Percentiles rank a stretch among this genome's conserved stretches.
Conservation (phyloP, 805 yeast species). For the Candida pseudoglaebosa region DNA sequence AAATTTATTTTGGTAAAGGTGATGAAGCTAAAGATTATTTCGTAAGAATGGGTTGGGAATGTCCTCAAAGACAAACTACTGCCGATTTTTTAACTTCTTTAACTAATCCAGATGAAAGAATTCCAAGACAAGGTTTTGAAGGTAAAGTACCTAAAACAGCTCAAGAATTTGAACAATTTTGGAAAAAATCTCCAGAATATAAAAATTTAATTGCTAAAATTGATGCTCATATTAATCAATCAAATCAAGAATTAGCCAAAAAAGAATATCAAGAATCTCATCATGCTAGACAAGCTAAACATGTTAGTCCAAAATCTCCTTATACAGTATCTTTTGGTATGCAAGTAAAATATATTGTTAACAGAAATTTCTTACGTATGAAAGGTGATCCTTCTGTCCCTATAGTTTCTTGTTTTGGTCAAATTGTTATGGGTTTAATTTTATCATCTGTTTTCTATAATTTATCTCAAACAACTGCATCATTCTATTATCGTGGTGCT, state of each 20-base stretch:
- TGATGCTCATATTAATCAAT: slow-evolving; percentile 34
- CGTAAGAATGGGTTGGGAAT: slow-evolving; percentile 56
- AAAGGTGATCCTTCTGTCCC: slow-evolving; percentile 57
- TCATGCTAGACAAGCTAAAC: slow-evolving; percentile 37
- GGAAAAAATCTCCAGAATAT: slow-evolving; percentile 56
- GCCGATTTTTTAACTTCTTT: slow-evolving; percentile 65
- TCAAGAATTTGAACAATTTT: slow-evolving; percentile 53
- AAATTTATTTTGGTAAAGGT: slow-evolving; percentile 45
- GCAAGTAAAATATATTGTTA: slow-evolving; percentile 50
- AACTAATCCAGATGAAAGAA: slow-evolving; percentile 63
- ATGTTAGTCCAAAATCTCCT: slow-evolving; percentile 30
- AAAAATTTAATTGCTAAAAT: slow-evolving; percentile 35
- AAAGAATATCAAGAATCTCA: slow-evolving; percentile 20
- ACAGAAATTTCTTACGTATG: slow-evolving; percentile 51
- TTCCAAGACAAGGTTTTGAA: slow-evolving; percentile 45
- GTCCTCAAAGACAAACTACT: slow-evolving; percentile 62
- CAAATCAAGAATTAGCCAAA: slow-evolving; percentile 14
- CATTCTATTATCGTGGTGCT: slow-evolving; percentile 63
- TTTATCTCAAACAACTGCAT: slow-evolving; percentile 45
- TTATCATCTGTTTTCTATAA: slow-evolving; percentile 59
- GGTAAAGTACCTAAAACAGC: slow-evolving; percentile 52
- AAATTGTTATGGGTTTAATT: slow-evolving; percentile 53
- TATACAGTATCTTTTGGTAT: slow-evolving; percentile 42
- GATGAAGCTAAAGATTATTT: slow-evolving; percentile 47
- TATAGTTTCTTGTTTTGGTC: slow-evolving; percentile 47